Evolutionary conservation across 805 yeast species (phyloP), one percentile per base, ranked within the genome.

Genomic region (Teunomyces pallodes): DNA sequence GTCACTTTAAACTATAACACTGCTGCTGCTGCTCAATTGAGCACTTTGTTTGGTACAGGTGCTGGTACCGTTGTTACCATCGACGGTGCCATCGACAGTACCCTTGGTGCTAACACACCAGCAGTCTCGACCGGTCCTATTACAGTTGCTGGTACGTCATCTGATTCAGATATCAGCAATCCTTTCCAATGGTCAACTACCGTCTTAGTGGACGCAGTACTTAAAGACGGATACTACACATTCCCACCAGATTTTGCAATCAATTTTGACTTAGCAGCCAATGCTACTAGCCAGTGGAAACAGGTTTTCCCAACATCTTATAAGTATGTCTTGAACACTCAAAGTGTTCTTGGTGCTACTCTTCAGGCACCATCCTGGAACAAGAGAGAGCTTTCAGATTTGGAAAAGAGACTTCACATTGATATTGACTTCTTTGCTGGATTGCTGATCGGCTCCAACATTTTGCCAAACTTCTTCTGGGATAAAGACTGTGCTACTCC

Each of bases 391-490:
- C 38, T 46, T 3, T 20, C 12, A 29, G 44, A 31, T n/a, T 20
- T 27, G 16, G 41, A 43, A 17, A 47, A 45, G 45, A 49, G 49
- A 43, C 26, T 45, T 39, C 26, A 17, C 26, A 20, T 32, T 28
- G 52, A 49, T 43, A 5, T 39, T 16, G 44, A 36, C 31, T 24
- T 46, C 36, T 47, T 49, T 43, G 46, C 39, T 13, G 14, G 43
- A 16, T 42, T 52, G 28, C 28, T 48, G 17, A 40, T 51, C 20
- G 46, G 43, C 38, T 20, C 45, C 44, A 54, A 49, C 44, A 36
- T 48, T 39, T 54, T 54, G 49, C 57, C 57, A 45, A 54, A 54
- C 56, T 54, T 54, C 50, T 42, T 55, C 45, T 54, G 56, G 56
- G 40, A 47, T 13, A 41, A 27, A 12, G 26, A 42, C 27, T 50